Evolutionary conservation across 177 flowering plant genomes (phyloP).

Genomic region (Vitis hybrid): DNA sequence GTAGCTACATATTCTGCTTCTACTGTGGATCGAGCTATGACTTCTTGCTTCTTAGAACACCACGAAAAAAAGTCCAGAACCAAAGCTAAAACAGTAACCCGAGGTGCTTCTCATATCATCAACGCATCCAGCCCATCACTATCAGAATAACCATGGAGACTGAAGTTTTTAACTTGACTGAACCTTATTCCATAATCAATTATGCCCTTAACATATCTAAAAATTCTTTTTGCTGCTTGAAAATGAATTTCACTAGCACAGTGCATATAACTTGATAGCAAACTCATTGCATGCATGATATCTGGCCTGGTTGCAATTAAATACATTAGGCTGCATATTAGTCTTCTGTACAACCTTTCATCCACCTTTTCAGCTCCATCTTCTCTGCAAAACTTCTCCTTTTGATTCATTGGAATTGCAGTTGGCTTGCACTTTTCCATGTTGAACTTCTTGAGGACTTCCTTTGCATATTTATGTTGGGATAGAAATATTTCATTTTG

Average conservation of each 20-base stretch:
- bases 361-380: not conserved
- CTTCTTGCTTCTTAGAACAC: conserved; percentile 16
- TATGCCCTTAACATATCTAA: not conserved
- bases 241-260: conserved; percentile 2
- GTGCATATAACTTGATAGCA: too few species aligned
- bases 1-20: conserved; percentile 3
- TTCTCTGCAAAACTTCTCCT: not conserved
- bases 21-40: conserved; percentile 11
- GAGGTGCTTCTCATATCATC: conserved; percentile 9
- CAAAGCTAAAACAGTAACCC: conserved; percentile 13
- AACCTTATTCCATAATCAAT: not conserved
- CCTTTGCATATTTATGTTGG: too few species aligned
- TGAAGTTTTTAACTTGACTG: not conserved
- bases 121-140: conserved; percentile 11
- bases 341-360: not conserved
- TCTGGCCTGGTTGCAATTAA: too few species aligned
- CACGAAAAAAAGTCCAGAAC: conserved; percentile 9
- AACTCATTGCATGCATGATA: too few species aligned
- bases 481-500: too few species aligned
- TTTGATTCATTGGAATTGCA: not conserved
- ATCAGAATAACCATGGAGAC: not conserved
- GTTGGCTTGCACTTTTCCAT: not conserved
- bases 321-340: not conserved
- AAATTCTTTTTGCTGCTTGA: not conserved
- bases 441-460: too few species aligned